Evolutionary conservation across 164 flowering plant species (phyloP), one percentile per base, ranked within the genome.

Genomic region (Macadamia tetraphylla): DNA sequence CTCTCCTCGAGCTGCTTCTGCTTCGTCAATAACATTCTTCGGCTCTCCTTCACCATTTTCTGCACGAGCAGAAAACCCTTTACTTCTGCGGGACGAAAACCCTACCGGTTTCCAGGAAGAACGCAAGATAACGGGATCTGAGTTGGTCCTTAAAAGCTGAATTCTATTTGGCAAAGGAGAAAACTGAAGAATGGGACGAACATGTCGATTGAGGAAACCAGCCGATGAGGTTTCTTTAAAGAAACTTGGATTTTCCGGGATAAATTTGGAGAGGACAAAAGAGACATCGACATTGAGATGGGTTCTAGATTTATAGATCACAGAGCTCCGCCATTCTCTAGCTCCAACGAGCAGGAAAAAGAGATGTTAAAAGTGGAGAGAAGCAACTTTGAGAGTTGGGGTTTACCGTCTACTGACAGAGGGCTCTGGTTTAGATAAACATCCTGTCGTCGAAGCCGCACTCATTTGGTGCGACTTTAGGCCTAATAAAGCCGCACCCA

Each of bases 1-100:
- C 72, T 80, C 76, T 35, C 84, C 83, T 58, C 87, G 69, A 23
- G 65, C 82, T 62, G 78, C 76, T 66, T 84, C 90, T n/a, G 70
- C 74, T 66, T 81, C 86, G 3, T 76, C 83, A 6, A 35, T 76
- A 6, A 40, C 78, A 59, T 3, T 40, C 62, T 59, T 56, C 15
- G 55, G 29, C 70, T 63, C 67, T 40, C 69, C 75, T 67, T 32
- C 77, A 17, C 58, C 79, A 72, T 73, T 71, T 17, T 64, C 69
- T 44, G 77, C 44, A 42, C 30, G 30, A 43, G 51, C 52, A 62
- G 29, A 42, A 55, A 65, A 51, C 46, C 68, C 48, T 55, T 53
- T 15, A 15, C 55, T 65, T n/a, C 68, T 48, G 8, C 68, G 58
- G 8, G 31, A 35, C 58, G 18, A 29, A 58, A 70, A 58, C 31